These are phyloP conservation scores for Botrytis hyacinthi DNA, from an alignment of 2,329 filamentous ascomycete genomes.

Conservation along the genomic window DNA sequence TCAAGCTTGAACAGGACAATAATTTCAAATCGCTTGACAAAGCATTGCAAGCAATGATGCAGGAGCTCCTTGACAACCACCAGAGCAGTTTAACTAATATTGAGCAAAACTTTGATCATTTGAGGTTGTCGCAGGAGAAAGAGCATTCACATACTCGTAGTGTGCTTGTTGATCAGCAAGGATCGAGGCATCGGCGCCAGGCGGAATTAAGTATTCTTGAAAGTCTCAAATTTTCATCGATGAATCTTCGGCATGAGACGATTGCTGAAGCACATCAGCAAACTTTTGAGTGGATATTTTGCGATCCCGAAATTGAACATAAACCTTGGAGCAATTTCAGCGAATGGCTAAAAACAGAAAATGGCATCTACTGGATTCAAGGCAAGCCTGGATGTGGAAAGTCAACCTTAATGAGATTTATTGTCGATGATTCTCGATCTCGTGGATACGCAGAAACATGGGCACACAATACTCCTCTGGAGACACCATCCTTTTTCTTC, in stretches of 20 bases:
- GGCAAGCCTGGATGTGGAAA: constrained; percentile 35
- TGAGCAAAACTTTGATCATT: not conserved
- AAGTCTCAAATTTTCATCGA: constrained; percentile 20
- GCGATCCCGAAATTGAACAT: not conserved
- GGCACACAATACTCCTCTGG: constrained; percentile 26
- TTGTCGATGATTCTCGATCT: constrained; percentile 14
- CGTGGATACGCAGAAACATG: constrained; percentile 30
- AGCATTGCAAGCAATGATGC: not conserved
- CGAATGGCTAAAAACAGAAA: constrained; percentile 18
- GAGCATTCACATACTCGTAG: not conserved
- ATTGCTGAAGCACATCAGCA: constrained; percentile 8
- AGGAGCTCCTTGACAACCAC: not conserved
- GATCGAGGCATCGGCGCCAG: not conserved
- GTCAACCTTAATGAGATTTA: constrained; percentile 28
- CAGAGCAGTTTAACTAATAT: not conserved
- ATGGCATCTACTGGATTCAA: constrained; percentile 26
- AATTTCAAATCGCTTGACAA: not conserved
- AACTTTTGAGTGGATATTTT: constrained; percentile 25
- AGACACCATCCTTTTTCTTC: constrained; percentile 46
- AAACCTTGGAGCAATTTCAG: constrained; percentile 19
- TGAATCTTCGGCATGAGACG: constrained; percentile 9
- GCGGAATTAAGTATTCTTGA: not conserved
- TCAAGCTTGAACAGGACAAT: not conserved
- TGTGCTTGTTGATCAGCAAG: not conserved
- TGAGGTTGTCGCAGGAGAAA: not conserved